Percentiles rank a stretch among this genome's conserved stretches.
phyloP scores from a whole-genome alignment of 23 red algal genomes.

The Chondrus crispus region DNA sequence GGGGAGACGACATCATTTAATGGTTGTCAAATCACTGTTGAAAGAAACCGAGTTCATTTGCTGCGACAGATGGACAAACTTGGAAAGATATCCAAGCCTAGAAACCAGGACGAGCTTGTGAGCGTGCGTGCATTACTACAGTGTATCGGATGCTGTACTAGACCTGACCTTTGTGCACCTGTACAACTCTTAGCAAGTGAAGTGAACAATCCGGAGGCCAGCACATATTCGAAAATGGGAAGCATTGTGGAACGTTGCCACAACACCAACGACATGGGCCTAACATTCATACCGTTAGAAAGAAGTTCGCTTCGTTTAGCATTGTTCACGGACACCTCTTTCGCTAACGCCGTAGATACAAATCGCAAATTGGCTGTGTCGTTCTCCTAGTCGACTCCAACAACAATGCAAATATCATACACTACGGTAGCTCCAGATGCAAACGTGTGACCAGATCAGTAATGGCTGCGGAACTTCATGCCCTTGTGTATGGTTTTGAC shows the following conservation, averaged over 20 bases:
- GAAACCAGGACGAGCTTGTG: neutral
- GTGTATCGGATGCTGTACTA: neutral
- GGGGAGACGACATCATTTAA: neutral
- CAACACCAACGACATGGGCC: neutral
- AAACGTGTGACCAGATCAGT: neutral
- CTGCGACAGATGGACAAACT: neutral
- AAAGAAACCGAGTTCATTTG: neutral
- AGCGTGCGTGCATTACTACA: neutral
- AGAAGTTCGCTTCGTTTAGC: neutral
- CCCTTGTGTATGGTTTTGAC: constrained; percentile 8
- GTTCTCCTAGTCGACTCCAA: neutral
- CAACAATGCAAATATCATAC: neutral
- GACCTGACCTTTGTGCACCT: neutral
- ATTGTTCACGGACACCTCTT: neutral
- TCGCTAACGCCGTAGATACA: too few species aligned
- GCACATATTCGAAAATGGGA: neutral
- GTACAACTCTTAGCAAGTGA: neutral
- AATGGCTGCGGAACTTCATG: constrained; percentile 12
- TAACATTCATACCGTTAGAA: neutral
- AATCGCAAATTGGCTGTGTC: constrained; percentile 18
- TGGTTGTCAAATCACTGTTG: neutral
- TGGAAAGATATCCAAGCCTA: neutral
- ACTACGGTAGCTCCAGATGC: neutral
- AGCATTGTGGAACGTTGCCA: neutral
- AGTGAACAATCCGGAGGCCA: neutral